phyloP scores from a whole-genome alignment of 257 asterid genomes.

The Solanum lycopersicoides region DNA sequence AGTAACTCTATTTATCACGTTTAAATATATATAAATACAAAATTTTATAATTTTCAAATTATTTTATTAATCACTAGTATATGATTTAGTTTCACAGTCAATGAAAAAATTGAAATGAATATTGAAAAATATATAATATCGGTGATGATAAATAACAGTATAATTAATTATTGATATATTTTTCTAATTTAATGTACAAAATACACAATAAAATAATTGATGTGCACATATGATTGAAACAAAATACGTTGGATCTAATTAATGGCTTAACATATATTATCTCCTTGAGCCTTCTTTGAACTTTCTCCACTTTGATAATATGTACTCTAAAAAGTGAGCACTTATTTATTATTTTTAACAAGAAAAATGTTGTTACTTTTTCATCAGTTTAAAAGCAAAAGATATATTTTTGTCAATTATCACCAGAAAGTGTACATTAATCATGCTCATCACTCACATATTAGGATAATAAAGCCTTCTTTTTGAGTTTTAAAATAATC shows the following conservation, averaged over 20 bases:
- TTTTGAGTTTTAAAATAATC: neutral
- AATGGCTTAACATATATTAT: neutral
- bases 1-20: neutral
- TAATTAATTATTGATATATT: neutral
- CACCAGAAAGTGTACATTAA: neutral
- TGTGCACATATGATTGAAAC: fast-evolving
- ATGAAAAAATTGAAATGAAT: neutral
- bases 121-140: neutral
- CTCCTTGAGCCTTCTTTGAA: neutral
- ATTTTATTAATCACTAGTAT: neutral
- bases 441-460: neutral
- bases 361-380: neutral
- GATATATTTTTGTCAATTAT: neutral
- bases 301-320: neutral
- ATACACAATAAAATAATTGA: no score
- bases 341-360: neutral
- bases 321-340: neutral
- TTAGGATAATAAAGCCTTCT: neutral
- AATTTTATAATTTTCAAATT: fast-evolving
- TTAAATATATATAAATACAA: neutral
- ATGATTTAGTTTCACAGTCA: neutral
- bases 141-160: neutral
- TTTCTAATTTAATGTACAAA: no score
- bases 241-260: neutral
- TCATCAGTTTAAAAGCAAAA: neutral